These are phyloP conservation scores for Aspergillus amoenus DNA, from an alignment of 2,329 filamentous ascomycete genomes.

Conservation along the genomic window DNA sequence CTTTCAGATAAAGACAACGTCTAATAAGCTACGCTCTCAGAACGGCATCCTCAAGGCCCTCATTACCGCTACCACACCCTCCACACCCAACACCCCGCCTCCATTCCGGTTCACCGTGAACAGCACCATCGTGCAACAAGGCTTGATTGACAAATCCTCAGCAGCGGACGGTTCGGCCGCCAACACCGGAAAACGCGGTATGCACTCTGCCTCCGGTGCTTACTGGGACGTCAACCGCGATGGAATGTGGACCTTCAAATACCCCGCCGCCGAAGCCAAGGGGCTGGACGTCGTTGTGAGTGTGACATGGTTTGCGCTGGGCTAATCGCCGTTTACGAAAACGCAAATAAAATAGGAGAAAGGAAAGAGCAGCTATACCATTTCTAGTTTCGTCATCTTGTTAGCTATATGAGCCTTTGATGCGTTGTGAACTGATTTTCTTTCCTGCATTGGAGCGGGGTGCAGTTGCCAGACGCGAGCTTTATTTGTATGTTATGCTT, in stretches of 20 bases:
- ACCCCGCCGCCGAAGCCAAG: constrained; percentile 46
- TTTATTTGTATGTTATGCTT: not conserved
- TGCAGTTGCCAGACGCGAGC: not conserved
- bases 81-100: constrained; percentile 38
- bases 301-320: constrained; percentile 48
- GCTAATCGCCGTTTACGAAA: constrained; percentile 17
- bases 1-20: not conserved
- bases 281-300: constrained; percentile 51
- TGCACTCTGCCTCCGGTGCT: constrained; percentile 51
- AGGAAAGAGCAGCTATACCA: constrained; percentile 2
- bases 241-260: constrained; percentile 55
- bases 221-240: constrained; percentile 54
- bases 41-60: constrained; percentile 43
- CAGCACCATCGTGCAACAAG: constrained; percentile 96
- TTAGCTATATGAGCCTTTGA: not conserved
- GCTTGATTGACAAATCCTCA: constrained; percentile 53
- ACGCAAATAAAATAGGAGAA: constrained; percentile 2
- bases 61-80: constrained; percentile 42
- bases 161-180: constrained; percentile 57
- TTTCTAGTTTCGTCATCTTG: not conserved
- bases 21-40: constrained; percentile 20
- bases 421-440: not conserved
- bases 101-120: constrained; percentile 96
- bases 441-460: not conserved
- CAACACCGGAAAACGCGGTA: constrained; percentile 76